These are phyloP conservation scores for Gardenia jasminoides DNA, from an alignment of 257 asterid genomes.

Conservation along the genomic window DNA sequence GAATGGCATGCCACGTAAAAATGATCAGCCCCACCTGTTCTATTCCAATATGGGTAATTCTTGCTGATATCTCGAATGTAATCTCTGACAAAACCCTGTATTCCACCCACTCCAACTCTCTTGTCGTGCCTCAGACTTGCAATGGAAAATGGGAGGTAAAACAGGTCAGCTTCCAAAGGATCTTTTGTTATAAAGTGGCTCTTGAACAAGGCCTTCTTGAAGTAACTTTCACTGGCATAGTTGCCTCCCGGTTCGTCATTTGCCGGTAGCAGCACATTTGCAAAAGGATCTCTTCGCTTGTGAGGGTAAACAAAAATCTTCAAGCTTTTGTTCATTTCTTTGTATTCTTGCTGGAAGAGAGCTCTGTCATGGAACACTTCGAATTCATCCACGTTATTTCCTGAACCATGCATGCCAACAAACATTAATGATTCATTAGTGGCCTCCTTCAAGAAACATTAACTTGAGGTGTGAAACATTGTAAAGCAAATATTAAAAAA, in stretches of 20 bases:
- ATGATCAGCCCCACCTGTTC: conserved; percentile 82
- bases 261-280: conserved; percentile 54
- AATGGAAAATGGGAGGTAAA: conserved; percentile 85
- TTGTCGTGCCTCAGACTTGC: conserved; percentile 65
- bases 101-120: conserved; percentile 75
- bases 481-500: no score
- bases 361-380: conserved; percentile 53
- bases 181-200: conserved; percentile 69
- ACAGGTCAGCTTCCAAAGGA: conserved; percentile 72
- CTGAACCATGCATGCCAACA: conserved; percentile 20
- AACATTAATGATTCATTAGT: no score
- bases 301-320: conserved; percentile 78
- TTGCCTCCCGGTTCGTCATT: conserved; percentile 57
- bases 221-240: conserved; percentile 91
- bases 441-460: no score
- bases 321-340: conserved; percentile 56
- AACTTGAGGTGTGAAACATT: no score
- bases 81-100: conserved; percentile 41
- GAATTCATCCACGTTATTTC: conserved; percentile 9
- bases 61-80: conserved; percentile 49
- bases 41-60: conserved; percentile 71
- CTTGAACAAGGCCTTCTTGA: conserved; percentile 62
- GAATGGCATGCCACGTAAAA: conserved; percentile 92
- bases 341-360: conserved; percentile 53
- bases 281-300: conserved; percentile 51